Evolutionary conservation across 306 rosid genomes (phyloP), one percentile per base, ranked within the genome.

Genomic region (Carpinus viminea): DNA sequence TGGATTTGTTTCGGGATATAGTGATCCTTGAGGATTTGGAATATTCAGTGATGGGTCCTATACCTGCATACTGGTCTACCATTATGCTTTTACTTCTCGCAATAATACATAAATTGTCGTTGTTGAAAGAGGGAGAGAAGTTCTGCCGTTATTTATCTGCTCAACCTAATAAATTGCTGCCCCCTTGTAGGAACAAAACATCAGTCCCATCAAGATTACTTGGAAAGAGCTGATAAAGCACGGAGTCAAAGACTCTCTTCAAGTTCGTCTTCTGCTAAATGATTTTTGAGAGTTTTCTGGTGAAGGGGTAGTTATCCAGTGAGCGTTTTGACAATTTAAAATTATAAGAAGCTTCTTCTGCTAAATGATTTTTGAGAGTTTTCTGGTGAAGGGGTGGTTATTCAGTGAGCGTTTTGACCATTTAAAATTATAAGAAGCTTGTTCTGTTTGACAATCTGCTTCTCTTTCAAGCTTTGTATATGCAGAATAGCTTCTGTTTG

Each of bases 201-300:
- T 73, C 92, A 72, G 73, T 93, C 99, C 79, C 99, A 95, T 82
- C 99, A 95, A 85, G 99, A 95, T 83, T 95, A 95, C 87, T 62
- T 93, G 84, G 99, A 93, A 81, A 91, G 21, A 54, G 98, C 98
- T 36, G 99, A 95, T 80, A 95, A 95, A 89, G 98, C 97, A 57
- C 91, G 98, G 77, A 91, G 94, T 85, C 87, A 91, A 82, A 86
- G 99, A 85, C 96, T 95, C 62, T 92, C 97, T 48, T 92, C 97
- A 18, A 75, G 87, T 82, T 78, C 94, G 72, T 85, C 92, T 54
- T 76, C 96, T 57, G 84, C 92, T 73, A 86, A 93, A 75, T 95
- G 88, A 94, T 76, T 76, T 73, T 76, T 12, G 28, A 54, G 70
- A 76, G 76, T 51, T 57, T 82, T 85, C 36, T 79, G 65, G 72